A percentile compares a stretch with the other conserved stretches of the same genome.
phyloP scores from a whole-genome alignment of 495 filamentous ascomycete genomes.

The Neurospora africana region DNA sequence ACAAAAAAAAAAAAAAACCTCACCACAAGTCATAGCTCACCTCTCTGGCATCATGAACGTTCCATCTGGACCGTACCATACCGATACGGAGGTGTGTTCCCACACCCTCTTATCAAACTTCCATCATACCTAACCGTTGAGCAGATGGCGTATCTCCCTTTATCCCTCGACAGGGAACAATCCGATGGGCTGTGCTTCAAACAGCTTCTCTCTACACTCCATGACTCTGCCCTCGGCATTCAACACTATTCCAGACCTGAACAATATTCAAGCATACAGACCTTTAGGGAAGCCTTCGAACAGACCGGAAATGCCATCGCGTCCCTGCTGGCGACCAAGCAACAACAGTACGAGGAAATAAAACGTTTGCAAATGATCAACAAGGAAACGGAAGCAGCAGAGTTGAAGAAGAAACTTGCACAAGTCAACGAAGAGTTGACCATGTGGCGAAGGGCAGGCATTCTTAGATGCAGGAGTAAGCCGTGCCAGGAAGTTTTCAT shows the following conservation, averaged over 20 bases:
- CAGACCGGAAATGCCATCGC: background rate
- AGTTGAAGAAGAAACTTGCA: background rate
- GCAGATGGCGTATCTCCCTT: background rate
- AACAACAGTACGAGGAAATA: background rate
- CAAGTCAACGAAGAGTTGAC: background rate
- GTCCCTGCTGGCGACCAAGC: background rate
- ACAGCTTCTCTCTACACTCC: background rate
- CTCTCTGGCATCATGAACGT: background rate
- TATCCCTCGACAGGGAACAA: background rate
- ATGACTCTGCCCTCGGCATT: background rate
- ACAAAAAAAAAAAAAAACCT: background rate
- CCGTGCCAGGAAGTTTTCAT: background rate
- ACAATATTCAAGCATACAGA: background rate
- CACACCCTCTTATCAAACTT: background rate
- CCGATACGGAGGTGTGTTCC: background rate
- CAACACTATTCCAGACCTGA: background rate
- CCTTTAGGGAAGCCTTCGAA: background rate
- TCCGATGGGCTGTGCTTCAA: background rate
- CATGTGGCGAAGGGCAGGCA: background rate
- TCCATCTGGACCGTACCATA: background rate
- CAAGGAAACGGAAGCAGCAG: background rate
- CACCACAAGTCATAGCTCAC: background rate
- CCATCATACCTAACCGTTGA: background rate
- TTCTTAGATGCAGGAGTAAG: background rate
- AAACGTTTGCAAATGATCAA: background rate